Evolutionary conservation across 768 basidiomycete genomes (phyloP).

Genomic region (Lanmaoa rubissima): DNA sequence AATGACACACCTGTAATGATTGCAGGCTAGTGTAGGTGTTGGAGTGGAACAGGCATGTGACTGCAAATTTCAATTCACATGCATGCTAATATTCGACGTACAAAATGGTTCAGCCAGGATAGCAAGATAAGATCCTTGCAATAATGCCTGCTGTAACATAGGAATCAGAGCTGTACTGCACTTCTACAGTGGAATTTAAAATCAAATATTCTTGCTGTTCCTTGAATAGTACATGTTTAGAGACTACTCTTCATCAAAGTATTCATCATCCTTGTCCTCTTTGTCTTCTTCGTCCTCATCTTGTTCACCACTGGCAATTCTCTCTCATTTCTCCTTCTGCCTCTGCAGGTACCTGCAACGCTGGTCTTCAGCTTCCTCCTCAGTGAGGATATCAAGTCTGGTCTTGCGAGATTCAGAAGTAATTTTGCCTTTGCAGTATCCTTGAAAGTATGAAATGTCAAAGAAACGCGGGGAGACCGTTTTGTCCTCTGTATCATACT

Average conservation of each 20-base stretch:
- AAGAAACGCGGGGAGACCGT: constrained; percentile 19
- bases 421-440: constrained; percentile 25
- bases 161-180: too few species aligned
- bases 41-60: too few species aligned
- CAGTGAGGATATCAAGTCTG: constrained; percentile 22
- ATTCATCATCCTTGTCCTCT: not conserved
- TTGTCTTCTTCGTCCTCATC: constrained; percentile 12
- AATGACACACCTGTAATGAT: too few species aligned
- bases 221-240: not conserved
- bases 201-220: too few species aligned
- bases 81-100: too few species aligned
- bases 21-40: too few species aligned
- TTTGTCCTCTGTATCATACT: constrained; percentile 24
- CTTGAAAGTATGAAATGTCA: constrained; percentile 21
- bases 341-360: constrained; percentile 4
- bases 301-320: constrained; percentile 8
- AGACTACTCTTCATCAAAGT: not conserved
- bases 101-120: too few species aligned
- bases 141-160: too few species aligned
- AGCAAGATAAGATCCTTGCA: too few species aligned
- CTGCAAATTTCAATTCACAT: too few species aligned
- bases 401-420: constrained; percentile 21
- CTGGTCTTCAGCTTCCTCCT: constrained; percentile 14
- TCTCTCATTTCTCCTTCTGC: constrained; percentile 6
- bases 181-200: too few species aligned